Conservation (phyloP, 352 stramenopile species). For the Pythium aristosporum region DNA sequence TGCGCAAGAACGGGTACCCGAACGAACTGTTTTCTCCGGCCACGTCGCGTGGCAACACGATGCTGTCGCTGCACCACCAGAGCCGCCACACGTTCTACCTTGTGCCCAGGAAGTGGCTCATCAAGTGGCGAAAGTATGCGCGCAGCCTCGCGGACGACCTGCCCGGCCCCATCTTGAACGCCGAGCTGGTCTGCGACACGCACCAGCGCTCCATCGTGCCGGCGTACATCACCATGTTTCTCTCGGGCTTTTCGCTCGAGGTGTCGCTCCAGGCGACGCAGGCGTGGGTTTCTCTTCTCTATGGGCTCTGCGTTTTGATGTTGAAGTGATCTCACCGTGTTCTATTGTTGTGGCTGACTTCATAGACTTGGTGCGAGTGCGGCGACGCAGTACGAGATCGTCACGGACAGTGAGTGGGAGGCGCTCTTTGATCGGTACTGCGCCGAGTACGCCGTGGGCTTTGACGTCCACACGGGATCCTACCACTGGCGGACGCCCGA, state of each 20-base stretch:
- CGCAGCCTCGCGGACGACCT: slow-evolving; percentile 52
- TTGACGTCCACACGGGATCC: slow-evolving; percentile 75
- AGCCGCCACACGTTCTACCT: slow-evolving; percentile 66
- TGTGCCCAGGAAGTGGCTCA: slow-evolving; percentile 86
- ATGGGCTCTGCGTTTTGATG: no score
- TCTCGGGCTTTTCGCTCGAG: slow-evolving; percentile 79
- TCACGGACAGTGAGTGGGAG: slow-evolving; percentile 80
- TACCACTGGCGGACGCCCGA: slow-evolving; percentile 83
- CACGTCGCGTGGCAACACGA: slow-evolving; percentile 40
- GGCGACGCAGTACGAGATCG: slow-evolving; percentile 83
- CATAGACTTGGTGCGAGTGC: slow-evolving; percentile 47
- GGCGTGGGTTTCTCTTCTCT: slow-evolving; percentile 28
- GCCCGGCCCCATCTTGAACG: slow-evolving; percentile 77
- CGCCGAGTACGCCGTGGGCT: slow-evolving; percentile 79
- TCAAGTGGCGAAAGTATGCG: slow-evolving; percentile 76
- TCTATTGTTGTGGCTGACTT: no score
- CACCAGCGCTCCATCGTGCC: slow-evolving; percentile 81
- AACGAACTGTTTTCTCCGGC: slow-evolving; percentile 76
- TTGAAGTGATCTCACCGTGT: not conserved
- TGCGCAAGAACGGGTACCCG: slow-evolving; percentile 78
- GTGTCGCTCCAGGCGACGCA: slow-evolving; percentile 74
- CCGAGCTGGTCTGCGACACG: slow-evolving; percentile 74
- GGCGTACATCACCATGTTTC: slow-evolving; percentile 85
- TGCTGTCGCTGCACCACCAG: slow-evolving; percentile 46
- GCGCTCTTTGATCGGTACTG: slow-evolving; percentile 77